Conservation (phyloP, 441 rosid species). For the Gossypium lobatum region DNA sequence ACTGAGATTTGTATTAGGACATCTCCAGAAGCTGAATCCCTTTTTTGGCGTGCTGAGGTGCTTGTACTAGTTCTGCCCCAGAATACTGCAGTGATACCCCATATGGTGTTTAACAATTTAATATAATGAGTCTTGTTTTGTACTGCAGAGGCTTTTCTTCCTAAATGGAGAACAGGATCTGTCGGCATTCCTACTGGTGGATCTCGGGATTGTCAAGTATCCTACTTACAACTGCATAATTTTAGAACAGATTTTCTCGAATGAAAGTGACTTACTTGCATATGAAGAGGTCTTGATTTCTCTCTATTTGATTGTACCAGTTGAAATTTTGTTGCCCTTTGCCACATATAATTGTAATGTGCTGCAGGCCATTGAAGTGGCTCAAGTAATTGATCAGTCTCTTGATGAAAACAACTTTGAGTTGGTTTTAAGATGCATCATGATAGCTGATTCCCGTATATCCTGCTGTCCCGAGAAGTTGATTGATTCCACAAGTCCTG, state of each 20-base stretch:
- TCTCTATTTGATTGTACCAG: constrained; percentile 14
- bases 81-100: not conserved
- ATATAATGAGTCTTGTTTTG: not conserved
- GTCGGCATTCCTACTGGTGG: constrained; percentile 71
- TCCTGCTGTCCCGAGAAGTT: constrained; percentile 26
- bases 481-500: constrained; percentile 24
- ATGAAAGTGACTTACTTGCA: constrained; percentile 52
- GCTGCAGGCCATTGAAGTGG: constrained; percentile 84
- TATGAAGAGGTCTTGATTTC: constrained; percentile 77
- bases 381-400: constrained; percentile 80
- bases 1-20: constrained; percentile 52
- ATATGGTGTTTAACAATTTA: not conserved
- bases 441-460: constrained; percentile 54
- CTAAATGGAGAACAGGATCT: constrained; percentile 87
- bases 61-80: constrained; percentile 5
- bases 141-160: constrained; percentile 84
- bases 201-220: constrained; percentile 74
- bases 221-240: constrained; percentile 65
- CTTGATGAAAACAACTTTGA: constrained; percentile 54
- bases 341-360: constrained; percentile 19
- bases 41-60: constrained; percentile 90
- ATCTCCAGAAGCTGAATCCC: constrained; percentile 55
- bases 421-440: constrained; percentile 51
- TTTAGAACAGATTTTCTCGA: constrained; percentile 51
- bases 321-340: constrained; percentile 11